Evolutionary conservation across 192 early-diverging fungal genomes (phyloP).

Genomic region (Coemansia sp.): DNA sequence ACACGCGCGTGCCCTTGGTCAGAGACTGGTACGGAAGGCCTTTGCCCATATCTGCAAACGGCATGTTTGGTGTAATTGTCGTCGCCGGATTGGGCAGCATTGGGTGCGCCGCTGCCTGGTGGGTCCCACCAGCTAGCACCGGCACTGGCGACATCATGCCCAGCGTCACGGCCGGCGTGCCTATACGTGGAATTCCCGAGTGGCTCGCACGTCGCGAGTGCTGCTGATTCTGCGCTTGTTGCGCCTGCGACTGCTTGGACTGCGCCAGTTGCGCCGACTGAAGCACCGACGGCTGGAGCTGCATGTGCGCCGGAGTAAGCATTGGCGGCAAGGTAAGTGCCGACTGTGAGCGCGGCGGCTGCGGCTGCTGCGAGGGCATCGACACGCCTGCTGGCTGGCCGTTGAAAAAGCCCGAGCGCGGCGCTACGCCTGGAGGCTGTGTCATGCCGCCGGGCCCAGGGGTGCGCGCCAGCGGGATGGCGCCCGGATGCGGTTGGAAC

Average conservation of each 20-base stretch:
- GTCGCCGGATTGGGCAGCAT: constrained; percentile 45
- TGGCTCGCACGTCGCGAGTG: constrained; percentile 42
- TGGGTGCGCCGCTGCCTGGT: constrained; percentile 12
- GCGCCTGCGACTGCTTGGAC: not conserved
- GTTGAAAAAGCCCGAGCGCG: not conserved
- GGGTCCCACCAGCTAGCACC: not conserved
- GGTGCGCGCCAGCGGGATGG: constrained; percentile 1
- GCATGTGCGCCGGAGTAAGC: constrained; percentile 8
- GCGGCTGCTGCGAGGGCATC: constrained; percentile 1
- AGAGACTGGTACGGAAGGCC: constrained; percentile 32
- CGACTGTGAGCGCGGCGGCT: constrained; percentile 3
- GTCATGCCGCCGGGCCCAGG: constrained; percentile 4
- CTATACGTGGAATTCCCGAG: constrained; percentile 18
- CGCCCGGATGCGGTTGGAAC: not conserved
- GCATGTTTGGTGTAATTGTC: constrained; percentile 45
- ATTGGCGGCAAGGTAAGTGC: not conserved
- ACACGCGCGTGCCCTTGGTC: constrained; percentile 37
- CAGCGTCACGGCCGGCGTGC: constrained; percentile 2
- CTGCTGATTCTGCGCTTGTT: constrained; percentile 10
- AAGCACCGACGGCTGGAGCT: not conserved
- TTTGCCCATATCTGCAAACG: constrained; percentile 52
- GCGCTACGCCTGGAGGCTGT: not conserved
- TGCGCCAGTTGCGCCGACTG: constrained; percentile 12
- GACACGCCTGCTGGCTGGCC: not conserved
- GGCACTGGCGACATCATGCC: constrained; percentile 10